Base-by-base conservation (phyloP, 257 asterid species). In the Jacaranda copaia region DNA sequence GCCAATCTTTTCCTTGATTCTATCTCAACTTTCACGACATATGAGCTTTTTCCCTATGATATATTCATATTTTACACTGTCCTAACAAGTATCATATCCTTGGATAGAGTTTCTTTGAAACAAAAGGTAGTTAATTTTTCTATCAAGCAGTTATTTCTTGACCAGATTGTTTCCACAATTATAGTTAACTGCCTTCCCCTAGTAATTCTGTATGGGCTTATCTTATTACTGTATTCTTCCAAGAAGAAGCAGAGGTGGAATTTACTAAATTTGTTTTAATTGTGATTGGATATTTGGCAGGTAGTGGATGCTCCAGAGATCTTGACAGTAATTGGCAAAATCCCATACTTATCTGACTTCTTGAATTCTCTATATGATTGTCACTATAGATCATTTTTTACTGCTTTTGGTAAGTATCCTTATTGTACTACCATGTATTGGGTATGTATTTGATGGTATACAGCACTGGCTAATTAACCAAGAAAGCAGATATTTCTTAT, bases 291-390 rank as follows among this genome's bases (percentile, higher is more conserved):
- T 72, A 8, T 75, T 71, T 78, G 72, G 75, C 89, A 91, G 97
- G 97, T 91, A 0, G 95, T 91, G 77, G 97, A 91, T 77, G 95
- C 97, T 18, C 97, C 97, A 6, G 97, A 91, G 84, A 89, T 91
- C 65, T 82, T 91, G 84, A 86, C 97, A 14, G 89, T 91, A 48
- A 89, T 91, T 72, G 90, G 90, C 55, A 91, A 89, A 83, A 88
- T 91, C 57, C 97, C 95, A 5, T 78, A 82, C 75, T 84, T 91
- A 38, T 84, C 97, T 0, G 93, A 85, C 79, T 91, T 91, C 72
- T 35, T 91, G 85, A 91, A 91, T 84, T 88, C 97, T 2, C 75
- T 91, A 10, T 89, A 91, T 68, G 95, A 88, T 63, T 91, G 97
- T 52, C 97, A 85, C 20, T 91, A 91, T 72, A 89, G 88, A 78